A percentile compares a stretch with the other conserved stretches of the same genome.
These are phyloP conservation scores for Podila epigama DNA, from an alignment of 192 early-diverging fungal species.

Conservation along the genomic window DNA sequence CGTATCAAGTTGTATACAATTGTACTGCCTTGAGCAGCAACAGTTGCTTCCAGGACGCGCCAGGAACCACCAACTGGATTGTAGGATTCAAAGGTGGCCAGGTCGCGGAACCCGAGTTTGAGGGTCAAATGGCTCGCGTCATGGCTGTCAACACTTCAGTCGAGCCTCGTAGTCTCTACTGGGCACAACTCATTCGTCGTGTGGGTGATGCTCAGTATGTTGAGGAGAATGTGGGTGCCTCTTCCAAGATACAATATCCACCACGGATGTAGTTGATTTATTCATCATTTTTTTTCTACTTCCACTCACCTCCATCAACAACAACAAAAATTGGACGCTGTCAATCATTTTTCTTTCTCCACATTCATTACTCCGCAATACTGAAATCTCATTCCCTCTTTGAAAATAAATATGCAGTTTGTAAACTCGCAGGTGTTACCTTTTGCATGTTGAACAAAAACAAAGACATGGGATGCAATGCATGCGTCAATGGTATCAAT, in stretches of 20 bases:
- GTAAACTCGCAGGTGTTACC: no score
- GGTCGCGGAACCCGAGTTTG: slow-evolving; percentile 4
- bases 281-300: no score
- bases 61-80: slow-evolving; percentile 17
- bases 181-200: slow-evolving; percentile 5
- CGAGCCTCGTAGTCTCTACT: slow-evolving; percentile 22
- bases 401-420: no score
- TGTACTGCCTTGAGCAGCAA: slow-evolving; percentile 5
- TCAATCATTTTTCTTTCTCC: no score
- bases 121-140: not conserved
- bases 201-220: slow-evolving; percentile 8
- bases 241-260: slow-evolving; percentile 1
- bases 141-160: slow-evolving; percentile 3
- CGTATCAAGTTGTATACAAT: slow-evolving; percentile 18
- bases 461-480: no score
- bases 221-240: not conserved
- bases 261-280: not conserved
- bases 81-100: slow-evolving; percentile 20
- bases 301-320: no score
- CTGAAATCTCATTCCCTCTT: no score
- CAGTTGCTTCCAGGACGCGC: slow-evolving; percentile 21
- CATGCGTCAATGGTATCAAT: no score
- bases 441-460: no score
- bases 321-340: no score
- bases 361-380: no score